phyloP scores from a whole-genome alignment of 192 early-diverging fungal species.

The Linnemannia hyalina region DNA sequence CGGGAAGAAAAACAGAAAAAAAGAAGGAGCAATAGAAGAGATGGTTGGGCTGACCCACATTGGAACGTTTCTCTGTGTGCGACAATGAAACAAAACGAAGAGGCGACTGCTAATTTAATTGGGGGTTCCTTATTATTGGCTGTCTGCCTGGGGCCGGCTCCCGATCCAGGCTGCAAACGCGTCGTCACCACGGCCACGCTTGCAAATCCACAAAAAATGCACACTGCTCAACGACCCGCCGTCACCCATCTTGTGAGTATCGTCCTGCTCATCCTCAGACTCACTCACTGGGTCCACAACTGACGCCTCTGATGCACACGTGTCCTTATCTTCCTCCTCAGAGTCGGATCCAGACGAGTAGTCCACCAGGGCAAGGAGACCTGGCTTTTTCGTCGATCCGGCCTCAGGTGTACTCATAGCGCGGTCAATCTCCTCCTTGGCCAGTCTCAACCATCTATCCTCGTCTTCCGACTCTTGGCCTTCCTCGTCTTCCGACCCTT shows the following conservation, averaged over 20 bases:
- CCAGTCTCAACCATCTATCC: constrained; percentile 11
- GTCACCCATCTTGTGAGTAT: constrained; percentile 27
- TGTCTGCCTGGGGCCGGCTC: neutral
- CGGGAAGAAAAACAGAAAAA: neutral
- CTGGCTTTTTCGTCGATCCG: neutral
- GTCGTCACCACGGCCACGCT: constrained; percentile 17
- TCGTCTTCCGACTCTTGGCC: neutral
- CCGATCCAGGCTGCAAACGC: constrained; percentile 12
- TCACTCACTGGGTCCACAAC: neutral
- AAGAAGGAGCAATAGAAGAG: neutral
- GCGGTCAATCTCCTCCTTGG: constrained; percentile 6
- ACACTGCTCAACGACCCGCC: constrained; percentile 42
- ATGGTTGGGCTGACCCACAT: neutral
- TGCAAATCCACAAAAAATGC: constrained; percentile 45
- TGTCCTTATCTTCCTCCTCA: constrained; percentile 6
- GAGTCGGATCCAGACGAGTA: constrained; percentile 37
- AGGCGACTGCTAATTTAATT: neutral
- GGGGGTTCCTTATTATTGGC: neutral
- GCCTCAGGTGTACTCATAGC: neutral
- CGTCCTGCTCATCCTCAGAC: neutral
- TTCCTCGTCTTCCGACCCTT: neutral
- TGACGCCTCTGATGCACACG: neutral
- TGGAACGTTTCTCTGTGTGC: neutral
- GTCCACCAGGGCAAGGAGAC: constrained; percentile 17
- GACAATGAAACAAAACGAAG: neutral